Evolutionary conservation across 441 rosid species (phyloP).

Genomic region (Pelargonium australe): DNA sequence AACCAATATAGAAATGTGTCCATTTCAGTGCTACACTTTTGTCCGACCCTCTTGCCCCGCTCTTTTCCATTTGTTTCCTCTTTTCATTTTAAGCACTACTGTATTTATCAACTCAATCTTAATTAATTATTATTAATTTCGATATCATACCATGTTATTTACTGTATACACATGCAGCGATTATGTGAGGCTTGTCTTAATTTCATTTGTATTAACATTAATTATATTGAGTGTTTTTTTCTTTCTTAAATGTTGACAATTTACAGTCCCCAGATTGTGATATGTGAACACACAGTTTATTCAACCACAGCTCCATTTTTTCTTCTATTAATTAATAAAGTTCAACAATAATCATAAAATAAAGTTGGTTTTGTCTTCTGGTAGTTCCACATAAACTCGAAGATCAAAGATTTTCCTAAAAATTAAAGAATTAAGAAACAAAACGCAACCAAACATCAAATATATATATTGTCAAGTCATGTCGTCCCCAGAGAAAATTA

Average conservation of each 20-base stretch:
- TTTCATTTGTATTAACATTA: too few species aligned
- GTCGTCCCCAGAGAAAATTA: not conserved
- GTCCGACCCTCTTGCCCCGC: slow-evolving; percentile 36
- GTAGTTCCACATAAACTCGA: too few species aligned
- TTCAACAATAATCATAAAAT: not conserved
- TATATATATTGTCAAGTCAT: not conserved
- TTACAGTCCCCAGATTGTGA: too few species aligned
- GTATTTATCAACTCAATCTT: slow-evolving; percentile 1
- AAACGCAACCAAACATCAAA: not conserved
- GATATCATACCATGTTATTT: too few species aligned
- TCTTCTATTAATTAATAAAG: too few species aligned
- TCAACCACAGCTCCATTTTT: too few species aligned
- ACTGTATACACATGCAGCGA: slow-evolving; percentile 8
- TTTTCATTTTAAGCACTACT: not conserved
- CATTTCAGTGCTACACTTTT: slow-evolving; percentile 26
- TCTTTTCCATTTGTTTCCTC: slow-evolving; percentile 1
- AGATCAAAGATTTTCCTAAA: too few species aligned
- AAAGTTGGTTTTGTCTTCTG: too few species aligned
- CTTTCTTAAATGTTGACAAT: too few species aligned
- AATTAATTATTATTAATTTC: not conserved
- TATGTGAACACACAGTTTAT: too few species aligned
- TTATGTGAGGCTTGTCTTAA: too few species aligned
- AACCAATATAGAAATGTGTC: slow-evolving; percentile 25
- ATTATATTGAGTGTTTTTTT: too few species aligned
- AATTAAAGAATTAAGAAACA: not conserved